Base-by-base conservation (phyloP, 2,329 filamentous ascomycete species). In the Paraphaeosphaeria sporulosa region DNA sequence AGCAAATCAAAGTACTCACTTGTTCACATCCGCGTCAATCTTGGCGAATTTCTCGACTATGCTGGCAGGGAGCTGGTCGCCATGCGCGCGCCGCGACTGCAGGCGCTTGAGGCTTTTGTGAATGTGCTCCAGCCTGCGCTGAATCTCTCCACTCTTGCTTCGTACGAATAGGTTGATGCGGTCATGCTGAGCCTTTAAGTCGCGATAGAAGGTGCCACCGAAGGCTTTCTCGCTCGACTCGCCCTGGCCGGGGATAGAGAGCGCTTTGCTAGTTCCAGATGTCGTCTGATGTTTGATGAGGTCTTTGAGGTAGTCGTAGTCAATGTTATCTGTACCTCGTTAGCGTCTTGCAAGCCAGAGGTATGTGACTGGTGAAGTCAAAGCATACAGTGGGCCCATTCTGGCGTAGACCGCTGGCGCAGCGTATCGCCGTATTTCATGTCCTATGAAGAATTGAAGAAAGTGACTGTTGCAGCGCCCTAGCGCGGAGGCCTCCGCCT, bases 251-350 rank as follows among this genome's bases (percentile, higher is more conserved):
- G 92, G 92, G 57, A 95, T 94, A 21, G 89, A 84, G 58, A 93
- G 87, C 48, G 90, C 89, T 67, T 83, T 84, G 30, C 88, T 89
- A 69, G 90, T 87, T 76, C 89, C 87, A 47, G 85, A 86, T 13
- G 89, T 90, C 1, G 92, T 96, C 73, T 93, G 87, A 61, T 86
- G 86, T 77, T 94, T 95, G 82, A 96, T 94, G 71, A 92, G 85
- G 76, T 91, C 86, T 79, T 96, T 96, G 64, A 96, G 85, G 51
- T 91, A 90, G 76, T 94, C 92, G 83, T 96, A 96, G 77, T 95
- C 92, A 78, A 96, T 88, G 78, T 96, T 95, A 76, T 94, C 90
- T 92, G 75, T 42, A 17, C 54, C 36, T 56, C 55, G 62, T 71
- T 52, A 73, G 69, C 55, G 30, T 17, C 17, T 12, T 2, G 21